These are phyloP conservation scores for Mucor indicus DNA, from an alignment of 371 early-diverging fungal species.

Conservation along the genomic window DNA sequence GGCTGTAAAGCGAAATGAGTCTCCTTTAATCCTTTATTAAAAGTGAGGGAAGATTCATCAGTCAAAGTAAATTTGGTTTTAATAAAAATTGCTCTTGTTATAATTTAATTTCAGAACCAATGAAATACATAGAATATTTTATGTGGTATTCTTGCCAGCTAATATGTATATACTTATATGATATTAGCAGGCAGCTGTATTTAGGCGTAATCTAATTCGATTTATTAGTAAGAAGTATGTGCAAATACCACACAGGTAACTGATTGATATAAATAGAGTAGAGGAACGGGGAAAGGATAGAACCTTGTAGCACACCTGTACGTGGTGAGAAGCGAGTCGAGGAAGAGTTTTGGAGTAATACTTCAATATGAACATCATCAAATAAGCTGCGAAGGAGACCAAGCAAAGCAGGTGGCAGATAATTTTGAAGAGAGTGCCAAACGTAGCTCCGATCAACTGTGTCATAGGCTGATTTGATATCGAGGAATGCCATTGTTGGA, in stretches of 20 bases:
- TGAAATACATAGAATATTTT: background rate
- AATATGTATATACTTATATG: no score
- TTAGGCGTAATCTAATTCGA: no score
- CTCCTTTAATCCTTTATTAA: no score
- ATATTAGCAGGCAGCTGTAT: no score
- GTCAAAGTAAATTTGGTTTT: no score
- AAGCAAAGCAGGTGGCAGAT: background rate
- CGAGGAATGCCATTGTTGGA: slow-evolving; percentile 12
- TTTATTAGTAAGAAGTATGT: no score
- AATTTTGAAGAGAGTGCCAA: background rate
- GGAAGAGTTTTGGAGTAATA: background rate
- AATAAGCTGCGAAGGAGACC: slow-evolving; percentile 15
- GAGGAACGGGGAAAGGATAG: slow-evolving; percentile 2
- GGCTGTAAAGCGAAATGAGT: no score
- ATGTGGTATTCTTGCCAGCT: no score
- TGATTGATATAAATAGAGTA: slow-evolving; percentile 22
- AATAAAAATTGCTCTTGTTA: no score
- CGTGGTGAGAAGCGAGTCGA: slow-evolving; percentile 12
- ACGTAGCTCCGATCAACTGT: slow-evolving; percentile 10
- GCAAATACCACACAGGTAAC: no score
- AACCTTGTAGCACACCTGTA: slow-evolving; percentile 13
- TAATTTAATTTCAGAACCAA: no score
- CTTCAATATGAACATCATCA: slow-evolving; percentile 7
- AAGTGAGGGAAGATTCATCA: no score
- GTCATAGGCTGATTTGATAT: slow-evolving; percentile 17